Evolutionary conservation across 345 rosid species (phyloP), one percentile per base, ranked within the genome.

Genomic region (Hevea brasiliensis): DNA sequence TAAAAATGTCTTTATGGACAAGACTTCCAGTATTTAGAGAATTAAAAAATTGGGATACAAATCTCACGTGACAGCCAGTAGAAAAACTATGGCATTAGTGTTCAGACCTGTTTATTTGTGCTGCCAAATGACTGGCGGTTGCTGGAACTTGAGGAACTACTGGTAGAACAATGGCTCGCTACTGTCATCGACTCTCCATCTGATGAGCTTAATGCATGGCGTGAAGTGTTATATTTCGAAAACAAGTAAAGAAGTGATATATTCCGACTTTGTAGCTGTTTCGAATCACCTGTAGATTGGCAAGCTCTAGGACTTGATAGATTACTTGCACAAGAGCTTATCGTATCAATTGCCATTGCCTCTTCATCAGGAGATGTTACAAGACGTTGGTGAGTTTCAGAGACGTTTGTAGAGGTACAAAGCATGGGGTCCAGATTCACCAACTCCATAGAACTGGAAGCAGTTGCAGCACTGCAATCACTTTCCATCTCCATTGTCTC

Each of bases 171-270:
- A 51, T 61, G 32, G 58, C 47, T 65, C 6, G 51, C 80, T 7
- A n/a, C 29, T 1, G 63, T 57, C 68, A 17, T 65, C 23, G 40
- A 48, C 54, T 75, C 77, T 50, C 45, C 58, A 68, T 47, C 56
- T 1, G 79, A 55, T 14, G 74, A 48, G 59, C 70, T 41, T 21
- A 35, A 74, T 0, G 72, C 74, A 27, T 67, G 74, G 42, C 69
- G 77, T 50, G 75, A 75, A 57, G 56, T 74, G 75, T 74, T 88
- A 72, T 85, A 93, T 70, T 65, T 88, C 60, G 85, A 79, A 81
- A 91, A 93, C 61, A 89, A 61, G 73, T 84, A 67, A 0, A 71
- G 65, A 60, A 93, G 74, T 1, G 95, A 85, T 18, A 75, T 50
- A 29, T 72, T 76, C 65, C 66, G n/a, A 80, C 54, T 80, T 74